Base-by-base conservation (phyloP, 2,329 filamentous ascomycete species). In the Xenoacremonium recifei region DNA sequence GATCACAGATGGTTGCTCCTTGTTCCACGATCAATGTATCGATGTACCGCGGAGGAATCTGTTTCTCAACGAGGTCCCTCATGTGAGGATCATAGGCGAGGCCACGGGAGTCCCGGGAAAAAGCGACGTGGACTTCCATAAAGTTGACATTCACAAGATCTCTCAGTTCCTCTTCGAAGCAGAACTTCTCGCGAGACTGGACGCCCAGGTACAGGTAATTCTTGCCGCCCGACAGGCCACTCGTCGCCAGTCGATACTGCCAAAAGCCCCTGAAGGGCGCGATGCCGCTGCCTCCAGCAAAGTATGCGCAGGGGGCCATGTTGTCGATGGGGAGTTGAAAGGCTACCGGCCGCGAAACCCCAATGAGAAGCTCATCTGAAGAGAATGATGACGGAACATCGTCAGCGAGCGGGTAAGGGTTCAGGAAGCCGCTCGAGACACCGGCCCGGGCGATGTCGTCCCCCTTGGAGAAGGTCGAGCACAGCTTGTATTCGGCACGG, bases 231-330 rank as follows among this genome's bases (percentile, higher is more conserved):
- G 66, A 59, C 1, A 62, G 58, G 4, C 63, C 63, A 5, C 65
- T 61, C 0, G 42, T 42, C 0, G 50, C 48, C 0, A 57, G 40
- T 0, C 75, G 68, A 10, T 71, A 62, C 54, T 77, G 72, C 74
- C 73, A 78, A 53, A 78, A 77, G 37, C 72, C 72, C 4, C 75
- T 63, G 59, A 77, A 78, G 0, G 75, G 74, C 0, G 75, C 75
- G 19, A 78, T 76, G 2, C 75, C 75, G 31, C 71, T 75, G 1
- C 74, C 75, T 11, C 75, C 75, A 0, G 75, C 75, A 49, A 79
- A 78, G 50, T 72, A 72, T 0, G 72, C 73, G 16, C 74, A 75
- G 0, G 74, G 75, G 0, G 72, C 71, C 21, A 73, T 72, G 12
- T 66, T 62, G 25, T 76, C 71, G 5, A 75, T 59, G 0, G 76